Conservation (phyloP, 2,329 filamentous ascomycete genomes). For the Aureobasidium lini region DNA sequence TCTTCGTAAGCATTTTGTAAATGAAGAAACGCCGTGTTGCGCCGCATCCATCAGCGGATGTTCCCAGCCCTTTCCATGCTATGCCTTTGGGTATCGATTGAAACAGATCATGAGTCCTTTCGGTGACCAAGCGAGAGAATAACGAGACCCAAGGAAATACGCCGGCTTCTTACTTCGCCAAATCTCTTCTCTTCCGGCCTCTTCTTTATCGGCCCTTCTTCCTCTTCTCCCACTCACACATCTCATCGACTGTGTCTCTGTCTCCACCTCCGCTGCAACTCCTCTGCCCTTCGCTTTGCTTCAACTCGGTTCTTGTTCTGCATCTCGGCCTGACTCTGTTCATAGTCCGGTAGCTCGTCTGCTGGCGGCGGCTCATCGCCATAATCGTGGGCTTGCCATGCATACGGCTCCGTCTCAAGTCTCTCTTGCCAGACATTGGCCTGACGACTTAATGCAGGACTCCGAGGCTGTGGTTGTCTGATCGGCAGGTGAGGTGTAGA, state of each 20-base stretch:
- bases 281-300: slow-evolving; percentile 37
- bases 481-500: not conserved
- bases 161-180: not conserved
- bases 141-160: not conserved
- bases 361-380: slow-evolving; percentile 26
- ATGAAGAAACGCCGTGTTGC: not conserved
- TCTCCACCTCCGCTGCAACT: slow-evolving; percentile 39
- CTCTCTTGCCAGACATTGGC: slow-evolving; percentile 7
- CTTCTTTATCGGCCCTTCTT: not conserved
- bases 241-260: slow-evolving; percentile 17
- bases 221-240: not conserved
- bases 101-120: slow-evolving; percentile 1
- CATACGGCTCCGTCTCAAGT: slow-evolving; percentile 11
- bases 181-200: not conserved
- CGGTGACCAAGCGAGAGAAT: slow-evolving; percentile 4
- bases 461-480: slow-evolving; percentile 11
- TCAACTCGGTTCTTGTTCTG: slow-evolving; percentile 31
- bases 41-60: not conserved
- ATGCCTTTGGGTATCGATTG: slow-evolving; percentile 11
- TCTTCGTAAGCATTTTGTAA: too few species aligned
- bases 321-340: slow-evolving; percentile 40
- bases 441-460: not conserved
- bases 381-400: slow-evolving; percentile 16
- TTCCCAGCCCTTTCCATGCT: slow-evolving; percentile 6
- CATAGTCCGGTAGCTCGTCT: slow-evolving; percentile 40